Base-by-base conservation (phyloP, 2,329 filamentous ascomycete species). In the Arthrinium phaeospermum region DNA sequence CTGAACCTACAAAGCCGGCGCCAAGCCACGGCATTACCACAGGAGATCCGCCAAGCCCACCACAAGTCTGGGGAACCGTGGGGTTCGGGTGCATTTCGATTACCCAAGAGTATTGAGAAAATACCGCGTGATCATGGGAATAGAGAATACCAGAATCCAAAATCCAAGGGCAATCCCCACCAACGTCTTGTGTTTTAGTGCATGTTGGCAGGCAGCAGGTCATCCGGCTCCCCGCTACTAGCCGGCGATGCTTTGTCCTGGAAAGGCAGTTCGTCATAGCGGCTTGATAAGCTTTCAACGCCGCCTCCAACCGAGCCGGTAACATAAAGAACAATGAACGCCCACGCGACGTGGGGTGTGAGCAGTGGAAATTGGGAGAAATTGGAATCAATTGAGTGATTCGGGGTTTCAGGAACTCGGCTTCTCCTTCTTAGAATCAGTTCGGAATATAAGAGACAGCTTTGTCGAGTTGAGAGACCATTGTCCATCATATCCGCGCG, bases 271-370 rank as follows among this genome's bases (percentile, higher is more conserved):
- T 69, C 67, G 67, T 69, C 67, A 49, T 34, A n/a, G 67, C 67
- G 45, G 44, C 67, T 49, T 14, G 67, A 69, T 49, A 69, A 69
- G 67, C 67, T 69, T 69, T 41, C 67, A 49, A 41, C 45, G 45
- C 67, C 67, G 67, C 37, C 34, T 49, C 67, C 67, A 69, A 37
- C 67, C 67, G 67, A 69, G 67, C 67, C 27, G 45, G 45, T 49
- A 34, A 49, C 67, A 69, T 69, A 69, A 68, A 49, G 45, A 27
- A 69, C 67, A 24, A 22, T 49, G 45, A 41, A 34, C 67, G 24
- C 67, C 45, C 45, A n/a, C 67, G 45, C 49, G 45, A 68, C 45
- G 6, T 41, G 57, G 57, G 30, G 34, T 12, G 30, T 41, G 8
- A 24, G 34, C 34, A 12, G 57, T 64, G 57, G 57, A 64, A 41